Evolutionary conservation across 1,284 basidiomycete species (phyloP), one percentile per base, ranked within the genome.

Genomic region (Ustilago sp.): DNA sequence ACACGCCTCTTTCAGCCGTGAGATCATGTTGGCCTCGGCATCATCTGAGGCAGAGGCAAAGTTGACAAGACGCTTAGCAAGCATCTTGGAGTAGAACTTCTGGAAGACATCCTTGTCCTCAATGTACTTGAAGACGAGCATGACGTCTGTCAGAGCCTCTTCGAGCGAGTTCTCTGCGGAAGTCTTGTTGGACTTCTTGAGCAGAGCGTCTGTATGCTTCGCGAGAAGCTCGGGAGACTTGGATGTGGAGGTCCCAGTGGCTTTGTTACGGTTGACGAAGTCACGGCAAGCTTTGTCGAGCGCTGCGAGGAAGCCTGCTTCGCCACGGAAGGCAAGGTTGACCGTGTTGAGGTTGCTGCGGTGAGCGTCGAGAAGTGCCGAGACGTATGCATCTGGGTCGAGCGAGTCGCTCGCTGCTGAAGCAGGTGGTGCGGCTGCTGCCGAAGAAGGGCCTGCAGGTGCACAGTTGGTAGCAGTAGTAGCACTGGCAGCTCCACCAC

Each of bases 81-180:
- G 89, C 88, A 96, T 96, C 81, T 94, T 98, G 51, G 93, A 93
- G 89, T 99, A 99, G 89, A 98, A 99, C 52, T 94, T 94, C 86
- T 98, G 96, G 92, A 99, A 99, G 12, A 99, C 95, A 83, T 99
- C 97, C 89, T 98, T 98, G 89, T 99, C 97, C 87, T 98, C 95
- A 80, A 99, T 92, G 87, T 98, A 99, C 87, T 98, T 98, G 92
- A 99, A 99, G 58, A 99, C 89, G 51, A 95, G 89, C 96, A 98
- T 98, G 38, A 95, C 93, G 84, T 94, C 93, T 86, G 94, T 93
- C 52, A 99, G 87, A 11, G 94, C 93, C 57, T 92, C 90, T 87
- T 98, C 96, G 8, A 99, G 88, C 81, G 95, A 93, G 54, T 90
- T 91, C 79, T 98, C 95, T 85, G 96, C 94, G 2, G 93, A 90